Percentiles rank a stretch among this genome's conserved stretches.
Evolutionary conservation across 305 asterid genomes (phyloP).

Genomic region (Withania somnifera): DNA sequence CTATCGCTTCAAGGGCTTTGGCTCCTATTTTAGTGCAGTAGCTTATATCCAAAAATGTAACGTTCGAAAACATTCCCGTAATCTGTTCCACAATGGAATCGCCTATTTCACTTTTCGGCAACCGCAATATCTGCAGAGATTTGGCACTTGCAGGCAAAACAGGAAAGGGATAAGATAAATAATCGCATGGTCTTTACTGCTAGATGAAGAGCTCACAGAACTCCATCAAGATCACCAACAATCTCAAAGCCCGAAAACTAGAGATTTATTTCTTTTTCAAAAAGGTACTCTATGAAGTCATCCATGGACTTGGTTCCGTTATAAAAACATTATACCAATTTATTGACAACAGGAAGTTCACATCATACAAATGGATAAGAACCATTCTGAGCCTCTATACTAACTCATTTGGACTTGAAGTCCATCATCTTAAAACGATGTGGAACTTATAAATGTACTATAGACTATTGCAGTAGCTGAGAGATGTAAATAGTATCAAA

Average conservation of each 20-base stretch:
- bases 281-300: too few relatives aligned
- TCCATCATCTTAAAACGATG: neutral
- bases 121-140: conserved; percentile 36
- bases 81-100: conserved; percentile 33
- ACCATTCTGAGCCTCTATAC: neutral
- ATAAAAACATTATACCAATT: neutral
- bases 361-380: neutral
- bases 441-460: neutral
- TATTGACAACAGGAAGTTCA: neutral
- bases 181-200: neutral
- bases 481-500: neutral
- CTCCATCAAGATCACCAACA: neutral
- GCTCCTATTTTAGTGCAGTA: conserved; percentile 69
- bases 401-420: neutral
- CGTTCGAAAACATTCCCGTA: conserved; percentile 25
- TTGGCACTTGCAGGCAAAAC: conserved; percentile 54
- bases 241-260: neutral
- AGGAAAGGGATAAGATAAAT: neutral
- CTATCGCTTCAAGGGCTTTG: conserved; percentile 47
- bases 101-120: conserved; percentile 52
- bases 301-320: too few relatives aligned
- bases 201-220: neutral
- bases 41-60: conserved; percentile 73
- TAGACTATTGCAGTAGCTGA: neutral
- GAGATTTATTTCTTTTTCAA: neutral